Evolutionary conservation across 1,284 basidiomycete genomes (phyloP).

Genomic region (Schizophyllum commune): DNA sequence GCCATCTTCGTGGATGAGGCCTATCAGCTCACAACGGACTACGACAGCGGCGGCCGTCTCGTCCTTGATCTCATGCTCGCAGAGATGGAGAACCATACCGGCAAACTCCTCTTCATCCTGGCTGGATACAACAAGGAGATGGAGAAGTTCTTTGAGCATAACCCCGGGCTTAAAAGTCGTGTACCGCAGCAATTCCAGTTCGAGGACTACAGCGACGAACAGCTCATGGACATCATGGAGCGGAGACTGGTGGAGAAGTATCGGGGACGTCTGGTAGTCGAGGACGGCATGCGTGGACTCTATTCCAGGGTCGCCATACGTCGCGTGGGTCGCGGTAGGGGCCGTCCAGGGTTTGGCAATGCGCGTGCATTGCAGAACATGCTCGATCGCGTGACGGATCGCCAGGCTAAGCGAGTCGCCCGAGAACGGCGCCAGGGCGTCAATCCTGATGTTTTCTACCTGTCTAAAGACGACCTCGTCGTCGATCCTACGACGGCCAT

Average conservation of each 20-base stretch:
- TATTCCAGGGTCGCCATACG: conserved; percentile 47
- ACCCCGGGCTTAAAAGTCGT: conserved; percentile 57
- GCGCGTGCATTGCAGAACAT: conserved; percentile 50
- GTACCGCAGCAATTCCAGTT: conserved; percentile 56
- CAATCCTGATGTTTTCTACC: conserved; percentile 38
- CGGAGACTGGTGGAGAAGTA: conserved; percentile 38
- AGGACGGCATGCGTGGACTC: conserved; percentile 47
- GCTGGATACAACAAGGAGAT: conserved; percentile 64
- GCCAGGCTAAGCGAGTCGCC: conserved; percentile 43
- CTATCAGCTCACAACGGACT: conserved; percentile 47
- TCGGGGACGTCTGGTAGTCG: conserved; percentile 42
- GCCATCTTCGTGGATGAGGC: conserved; percentile 63
- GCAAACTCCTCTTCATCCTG: conserved; percentile 58
- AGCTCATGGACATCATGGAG: conserved; percentile 47
- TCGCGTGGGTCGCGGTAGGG: conserved; percentile 48
- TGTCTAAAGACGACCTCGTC: conserved; percentile 48
- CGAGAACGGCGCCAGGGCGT: conserved; percentile 31
- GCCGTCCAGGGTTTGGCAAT: conserved; percentile 53
- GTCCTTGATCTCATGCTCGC: conserved; percentile 61
- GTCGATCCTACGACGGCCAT: conserved; percentile 49
- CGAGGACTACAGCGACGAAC: conserved; percentile 48
- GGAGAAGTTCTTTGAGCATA: conserved; percentile 70
- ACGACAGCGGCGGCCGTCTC: conserved; percentile 39
- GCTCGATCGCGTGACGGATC: conserved; percentile 35
- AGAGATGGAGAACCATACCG: conserved; percentile 64